Evolutionary conservation across 257 asterid species (phyloP).

Genomic region (Nicotiana undulata): DNA sequence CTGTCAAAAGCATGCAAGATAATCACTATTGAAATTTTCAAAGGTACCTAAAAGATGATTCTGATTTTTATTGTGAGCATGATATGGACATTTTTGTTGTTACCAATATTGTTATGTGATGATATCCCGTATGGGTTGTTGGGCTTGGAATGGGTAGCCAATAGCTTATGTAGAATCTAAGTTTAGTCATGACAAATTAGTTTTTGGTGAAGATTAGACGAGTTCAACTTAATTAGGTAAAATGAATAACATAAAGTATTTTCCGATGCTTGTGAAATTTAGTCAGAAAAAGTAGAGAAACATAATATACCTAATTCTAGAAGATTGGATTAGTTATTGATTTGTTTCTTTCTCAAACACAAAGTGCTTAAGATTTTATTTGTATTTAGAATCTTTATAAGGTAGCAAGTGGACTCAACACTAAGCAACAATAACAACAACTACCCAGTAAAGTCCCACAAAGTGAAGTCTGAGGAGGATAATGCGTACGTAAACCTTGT

Average conservation of each 20-base stretch:
- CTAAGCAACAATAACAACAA: no score
- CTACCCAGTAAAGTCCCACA: no score
- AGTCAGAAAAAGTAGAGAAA: not conserved
- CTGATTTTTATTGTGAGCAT: no score
- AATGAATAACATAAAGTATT: not conserved
- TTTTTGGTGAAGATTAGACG: not conserved
- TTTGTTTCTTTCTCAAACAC: not conserved
- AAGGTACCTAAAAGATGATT: no score
- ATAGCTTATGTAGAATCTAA: not conserved
- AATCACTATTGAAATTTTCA: no score
- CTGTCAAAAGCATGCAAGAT: no score
- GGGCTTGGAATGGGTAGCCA: not conserved
- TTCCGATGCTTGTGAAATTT: not conserved
- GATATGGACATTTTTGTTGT: no score
- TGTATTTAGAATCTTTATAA: not conserved
- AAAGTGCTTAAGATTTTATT: not conserved
- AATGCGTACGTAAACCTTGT: no score
- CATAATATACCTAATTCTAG: constrained; percentile 1
- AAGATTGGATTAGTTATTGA: not conserved
- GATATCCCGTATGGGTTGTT: no score
- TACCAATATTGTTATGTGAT: no score
- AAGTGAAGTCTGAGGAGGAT: no score
- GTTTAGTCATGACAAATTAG: not conserved
- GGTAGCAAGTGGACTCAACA: not conserved
- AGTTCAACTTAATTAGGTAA: constrained; percentile 1